phyloP scores from a whole-genome alignment of 352 stramenopile species.

The Phytophthora kernoviae region DNA sequence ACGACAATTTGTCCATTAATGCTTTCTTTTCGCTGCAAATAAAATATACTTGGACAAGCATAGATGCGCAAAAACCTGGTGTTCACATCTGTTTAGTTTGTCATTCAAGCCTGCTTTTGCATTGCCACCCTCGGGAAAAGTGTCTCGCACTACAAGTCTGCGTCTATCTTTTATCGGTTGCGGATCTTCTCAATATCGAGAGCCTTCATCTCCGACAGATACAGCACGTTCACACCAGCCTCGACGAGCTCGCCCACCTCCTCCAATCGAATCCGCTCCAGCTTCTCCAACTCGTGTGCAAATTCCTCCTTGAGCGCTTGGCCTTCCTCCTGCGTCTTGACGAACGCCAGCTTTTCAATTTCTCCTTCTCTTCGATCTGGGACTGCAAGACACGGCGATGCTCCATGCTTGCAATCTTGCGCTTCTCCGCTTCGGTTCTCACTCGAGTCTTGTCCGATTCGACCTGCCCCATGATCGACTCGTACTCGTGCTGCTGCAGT shows the following conservation, averaged over 20 bases:
- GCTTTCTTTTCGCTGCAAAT: too few relatives aligned
- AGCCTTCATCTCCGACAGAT: constrained; percentile 92
- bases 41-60: too few relatives aligned
- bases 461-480: constrained; percentile 87
- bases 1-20: too few relatives aligned
- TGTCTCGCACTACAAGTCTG: constrained; percentile 1
- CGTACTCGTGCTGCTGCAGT: constrained; percentile 89
- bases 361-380: constrained; percentile 91
- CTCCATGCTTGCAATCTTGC: constrained; percentile 66
- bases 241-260: constrained; percentile 88
- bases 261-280: constrained; percentile 89
- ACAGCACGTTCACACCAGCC: constrained; percentile 90
- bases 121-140: too few relatives aligned
- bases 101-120: too few relatives aligned
- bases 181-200: constrained; percentile 87
- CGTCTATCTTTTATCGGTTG: constrained; percentile 33
- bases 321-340: constrained; percentile 70
- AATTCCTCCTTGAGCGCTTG: constrained; percentile 79
- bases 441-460: constrained; percentile 66
- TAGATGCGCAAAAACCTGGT: too few relatives aligned
- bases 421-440: constrained; percentile 61
- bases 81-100: too few relatives aligned
- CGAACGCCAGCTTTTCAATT: constrained; percentile 76
- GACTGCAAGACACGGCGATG: constrained; percentile 86
- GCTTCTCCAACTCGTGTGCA: constrained; percentile 80